These are phyloP conservation scores for Sporothrix phasma DNA, from an alignment of 2,329 filamentous ascomycete species.

Conservation along the genomic window DNA sequence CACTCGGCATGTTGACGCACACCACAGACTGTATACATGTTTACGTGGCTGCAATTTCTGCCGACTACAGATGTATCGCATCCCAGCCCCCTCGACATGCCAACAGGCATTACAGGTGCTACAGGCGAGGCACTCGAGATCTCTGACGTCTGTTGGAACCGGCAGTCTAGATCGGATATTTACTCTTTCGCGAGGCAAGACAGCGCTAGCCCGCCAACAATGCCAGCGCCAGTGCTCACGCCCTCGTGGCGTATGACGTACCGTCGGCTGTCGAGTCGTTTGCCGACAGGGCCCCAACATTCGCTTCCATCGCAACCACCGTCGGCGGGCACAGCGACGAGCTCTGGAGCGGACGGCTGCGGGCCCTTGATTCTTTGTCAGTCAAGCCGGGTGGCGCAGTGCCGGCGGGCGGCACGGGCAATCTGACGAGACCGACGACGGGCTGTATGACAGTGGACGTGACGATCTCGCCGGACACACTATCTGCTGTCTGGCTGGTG, in stretches of 20 bases:
- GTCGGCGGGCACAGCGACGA: conserved; percentile 10
- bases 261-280: conserved; percentile 30
- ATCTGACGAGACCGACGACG: conserved; percentile 1
- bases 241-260: conserved; percentile 32
- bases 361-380: conserved; percentile 5
- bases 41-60: neutral
- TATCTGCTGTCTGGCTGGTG: conserved; percentile 12
- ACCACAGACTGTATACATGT: neutral
- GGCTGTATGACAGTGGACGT: neutral
- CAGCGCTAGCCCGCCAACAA: neutral
- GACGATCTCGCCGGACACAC: conserved; percentile 5
- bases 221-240: neutral
- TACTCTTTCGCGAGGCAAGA: neutral
- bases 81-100: neutral
- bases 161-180: neutral
- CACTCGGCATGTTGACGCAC: neutral
- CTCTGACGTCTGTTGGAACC: neutral
- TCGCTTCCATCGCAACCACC: conserved; percentile 12
- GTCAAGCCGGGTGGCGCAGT: neutral
- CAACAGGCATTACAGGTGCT: too few relatives aligned
- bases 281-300: conserved; percentile 33
- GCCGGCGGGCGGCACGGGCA: neutral
- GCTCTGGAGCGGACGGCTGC: conserved; percentile 4
- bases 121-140: neutral
- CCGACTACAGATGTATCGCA: neutral